Conservation (phyloP, 805 yeast species). For the Kazachstania kunashirensis region DNA sequence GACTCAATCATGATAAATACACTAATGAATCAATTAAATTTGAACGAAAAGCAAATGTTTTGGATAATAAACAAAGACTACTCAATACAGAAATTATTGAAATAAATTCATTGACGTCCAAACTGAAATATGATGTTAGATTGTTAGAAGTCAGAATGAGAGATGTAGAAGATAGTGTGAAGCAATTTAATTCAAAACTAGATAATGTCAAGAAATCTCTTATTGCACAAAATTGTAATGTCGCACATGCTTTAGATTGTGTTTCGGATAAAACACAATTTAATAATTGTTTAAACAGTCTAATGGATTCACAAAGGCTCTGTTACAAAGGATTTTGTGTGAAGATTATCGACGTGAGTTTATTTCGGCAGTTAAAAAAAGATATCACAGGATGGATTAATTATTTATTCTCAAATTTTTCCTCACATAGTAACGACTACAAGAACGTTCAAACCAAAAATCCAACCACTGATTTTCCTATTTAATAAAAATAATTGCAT, state of each 20-base stretch:
- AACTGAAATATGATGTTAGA: constrained; percentile 57
- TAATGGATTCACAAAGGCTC: constrained; percentile 10
- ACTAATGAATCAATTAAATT: constrained; percentile 13
- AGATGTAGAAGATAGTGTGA: constrained; percentile 57
- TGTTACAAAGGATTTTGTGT: constrained; percentile 16
- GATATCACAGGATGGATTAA: constrained; percentile 14
- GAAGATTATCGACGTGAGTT: constrained; percentile 9
- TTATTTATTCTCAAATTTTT: constrained; percentile 10
- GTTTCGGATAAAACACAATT: constrained; percentile 13
- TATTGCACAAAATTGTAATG: constrained; percentile 4
- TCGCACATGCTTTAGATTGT: constrained; percentile 3
- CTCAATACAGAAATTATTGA: constrained; percentile 12
- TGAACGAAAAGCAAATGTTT: constrained; percentile 13
- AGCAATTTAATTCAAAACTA: constrained; percentile 32
- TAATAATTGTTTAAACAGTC: constrained; percentile 12
- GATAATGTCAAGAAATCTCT: constrained; percentile 15
- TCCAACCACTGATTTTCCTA: neutral
- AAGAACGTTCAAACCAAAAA: constrained; percentile 1
- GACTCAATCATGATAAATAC: constrained; percentile 12
- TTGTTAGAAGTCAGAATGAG: constrained; percentile 49
- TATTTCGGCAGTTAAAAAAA: constrained; percentile 9
- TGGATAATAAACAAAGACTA: constrained; percentile 25
- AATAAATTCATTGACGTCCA: constrained; percentile 40
- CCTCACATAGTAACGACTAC: neutral
- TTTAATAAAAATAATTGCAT: neutral